Conservation (phyloP, 345 rosid genomes). For the Pistacia vera region DNA sequence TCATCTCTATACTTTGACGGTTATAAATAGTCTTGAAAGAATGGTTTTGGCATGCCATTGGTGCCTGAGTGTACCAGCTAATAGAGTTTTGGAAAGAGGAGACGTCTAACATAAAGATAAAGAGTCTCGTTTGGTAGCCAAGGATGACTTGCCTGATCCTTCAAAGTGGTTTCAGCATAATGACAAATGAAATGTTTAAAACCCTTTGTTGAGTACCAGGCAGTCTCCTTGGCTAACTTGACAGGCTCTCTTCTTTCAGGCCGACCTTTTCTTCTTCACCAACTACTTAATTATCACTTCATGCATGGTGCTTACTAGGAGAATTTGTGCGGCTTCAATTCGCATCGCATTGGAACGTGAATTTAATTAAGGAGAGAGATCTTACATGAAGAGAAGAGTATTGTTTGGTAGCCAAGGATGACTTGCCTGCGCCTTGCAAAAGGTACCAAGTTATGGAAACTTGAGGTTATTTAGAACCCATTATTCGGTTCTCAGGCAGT, state of each 20-base stretch:
- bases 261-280: conserved; percentile 26
- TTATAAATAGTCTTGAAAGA: conserved; percentile 4
- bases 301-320: too few species aligned
- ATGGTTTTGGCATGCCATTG: neutral
- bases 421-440: conserved; percentile 30
- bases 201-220: conserved; percentile 25
- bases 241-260: conserved; percentile 40
- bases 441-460: neutral
- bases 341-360: neutral
- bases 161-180: conserved; percentile 1
- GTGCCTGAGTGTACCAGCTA: neutral
- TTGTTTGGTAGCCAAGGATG: conserved; percentile 42
- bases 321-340: too few species aligned
- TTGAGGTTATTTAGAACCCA: neutral
- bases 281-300: too few species aligned
- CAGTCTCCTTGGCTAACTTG: conserved; percentile 45
- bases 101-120: conserved; percentile 46
- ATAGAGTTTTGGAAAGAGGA: conserved; percentile 9
- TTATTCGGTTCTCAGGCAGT: conserved; percentile 20
- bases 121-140: conserved; percentile 45
- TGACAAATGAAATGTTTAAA: neutral
- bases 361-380: conserved; percentile 21
- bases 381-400: conserved; percentile 39
- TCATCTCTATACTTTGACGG: neutral
- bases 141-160: conserved; percentile 63